Conservation (phyloP, 805 yeast genomes). For the Maudiozyma serrabonitensis region DNA sequence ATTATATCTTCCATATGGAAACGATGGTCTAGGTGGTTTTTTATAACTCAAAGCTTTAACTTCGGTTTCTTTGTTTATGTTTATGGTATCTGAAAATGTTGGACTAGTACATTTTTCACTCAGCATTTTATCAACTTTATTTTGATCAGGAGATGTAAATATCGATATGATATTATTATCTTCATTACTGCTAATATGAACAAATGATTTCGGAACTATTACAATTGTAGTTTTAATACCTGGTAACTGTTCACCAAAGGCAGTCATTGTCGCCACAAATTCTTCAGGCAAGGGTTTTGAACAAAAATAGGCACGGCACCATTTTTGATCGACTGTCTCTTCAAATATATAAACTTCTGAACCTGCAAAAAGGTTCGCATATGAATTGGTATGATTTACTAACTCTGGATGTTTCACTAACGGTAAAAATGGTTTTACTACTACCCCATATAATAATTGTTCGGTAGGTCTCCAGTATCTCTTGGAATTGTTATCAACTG, state of each 20-base stretch:
- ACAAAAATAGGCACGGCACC: conserved; percentile 75
- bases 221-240: conserved; percentile 43
- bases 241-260: conserved; percentile 54
- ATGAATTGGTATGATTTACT: conserved; percentile 28
- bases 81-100: conserved; percentile 27
- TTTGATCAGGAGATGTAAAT: conserved; percentile 24
- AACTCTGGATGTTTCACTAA: conserved; percentile 31
- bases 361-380: conserved; percentile 57
- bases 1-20: conserved; percentile 43
- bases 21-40: conserved; percentile 37
- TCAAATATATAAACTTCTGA: conserved; percentile 74
- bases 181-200: conserved; percentile 36
- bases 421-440: conserved; percentile 39
- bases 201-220: conserved; percentile 51
- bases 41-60: conserved; percentile 11
- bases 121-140: conserved; percentile 11
- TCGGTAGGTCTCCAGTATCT: conserved; percentile 40
- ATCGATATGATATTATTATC: conserved; percentile 30
- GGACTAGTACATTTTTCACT: conserved; percentile 17
- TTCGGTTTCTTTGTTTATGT: conserved; percentile 21
- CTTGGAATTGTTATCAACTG: neutral
- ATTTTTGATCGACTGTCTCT: conserved; percentile 39
- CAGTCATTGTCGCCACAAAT: conserved; percentile 44
- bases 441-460: conserved; percentile 34
- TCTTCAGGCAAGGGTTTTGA: conserved; percentile 63